These are phyloP conservation scores for Arabidopsis suecica DNA, from an alignment of 345 rosid species.

Conservation along the genomic window DNA sequence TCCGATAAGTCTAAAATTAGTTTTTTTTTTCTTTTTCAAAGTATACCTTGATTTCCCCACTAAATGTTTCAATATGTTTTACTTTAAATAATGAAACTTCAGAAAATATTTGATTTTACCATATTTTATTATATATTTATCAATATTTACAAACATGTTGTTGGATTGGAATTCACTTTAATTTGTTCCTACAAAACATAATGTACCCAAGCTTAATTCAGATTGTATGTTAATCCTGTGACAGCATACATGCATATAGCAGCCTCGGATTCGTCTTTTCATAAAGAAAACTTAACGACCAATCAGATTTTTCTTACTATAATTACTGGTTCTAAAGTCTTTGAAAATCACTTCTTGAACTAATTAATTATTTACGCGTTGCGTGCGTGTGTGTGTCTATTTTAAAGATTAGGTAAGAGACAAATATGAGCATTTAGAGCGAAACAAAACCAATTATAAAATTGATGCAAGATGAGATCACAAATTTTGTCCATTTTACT, in stretches of 20 bases:
- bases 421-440: conserved; percentile 31
- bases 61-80: not conserved
- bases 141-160: not conserved
- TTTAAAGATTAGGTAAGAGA: conserved; percentile 17
- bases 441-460: conserved; percentile 23
- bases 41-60: not conserved
- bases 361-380: not conserved
- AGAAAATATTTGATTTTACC: not conserved
- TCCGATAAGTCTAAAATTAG: not conserved
- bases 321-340: not conserved
- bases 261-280: not conserved
- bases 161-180: not conserved
- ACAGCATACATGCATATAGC: not conserved
- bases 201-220: not conserved
- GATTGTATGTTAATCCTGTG: not conserved
- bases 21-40: not conserved
- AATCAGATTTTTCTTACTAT: not conserved
- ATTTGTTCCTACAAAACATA: not conserved
- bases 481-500: conserved; percentile 26
- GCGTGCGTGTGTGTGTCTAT: conserved; percentile 3
- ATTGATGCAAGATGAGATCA: conserved; percentile 2
- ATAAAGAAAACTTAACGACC: not conserved
- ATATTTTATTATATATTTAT: not conserved
- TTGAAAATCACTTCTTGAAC: not conserved
- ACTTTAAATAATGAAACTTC: not conserved